phyloP scores from a whole-genome alignment of 2,329 filamentous ascomycete species.

The Aspergillus puulaauensis region DNA sequence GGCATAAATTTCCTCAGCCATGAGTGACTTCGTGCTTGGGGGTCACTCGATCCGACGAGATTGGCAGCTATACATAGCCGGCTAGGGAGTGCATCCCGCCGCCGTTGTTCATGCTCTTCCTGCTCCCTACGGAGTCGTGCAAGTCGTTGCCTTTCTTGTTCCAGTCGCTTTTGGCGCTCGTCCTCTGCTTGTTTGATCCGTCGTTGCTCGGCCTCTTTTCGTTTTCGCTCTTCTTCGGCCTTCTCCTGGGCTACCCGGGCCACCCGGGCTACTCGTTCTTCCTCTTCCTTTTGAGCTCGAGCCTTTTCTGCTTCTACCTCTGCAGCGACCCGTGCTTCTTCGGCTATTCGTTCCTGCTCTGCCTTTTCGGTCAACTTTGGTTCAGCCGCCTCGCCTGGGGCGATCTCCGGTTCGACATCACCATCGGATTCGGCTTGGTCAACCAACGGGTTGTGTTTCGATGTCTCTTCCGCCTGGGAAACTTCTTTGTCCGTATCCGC shows the following conservation, averaged over 20 bases:
- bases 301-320: conserved; percentile 33
- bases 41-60: conserved; percentile 44
- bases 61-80: conserved; percentile 46
- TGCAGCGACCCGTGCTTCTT: conserved; percentile 29
- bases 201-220: conserved; percentile 43
- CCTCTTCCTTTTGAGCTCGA: conserved; percentile 35
- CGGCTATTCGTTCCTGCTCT: conserved; percentile 32
- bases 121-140: conserved; percentile 45
- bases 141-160: conserved; percentile 43
- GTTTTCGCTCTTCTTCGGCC: conserved; percentile 44
- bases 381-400: not conserved
- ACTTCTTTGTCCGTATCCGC: conserved; percentile 27
- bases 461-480: conserved; percentile 19
- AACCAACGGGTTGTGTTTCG: not conserved
- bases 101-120: conserved; percentile 47
- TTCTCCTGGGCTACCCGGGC: conserved; percentile 40
- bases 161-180: conserved; percentile 43
- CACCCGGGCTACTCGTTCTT: conserved; percentile 32
- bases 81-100: conserved; percentile 47
- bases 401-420: not conserved
- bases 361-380: conserved; percentile 24
- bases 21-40: conserved; percentile 39
- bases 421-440: not conserved
- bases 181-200: conserved; percentile 47
- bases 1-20: conserved; percentile 50